phyloP scores from a whole-genome alignment of 768 basidiomycete species.

The Candolleomyces aberdarensis region DNA sequence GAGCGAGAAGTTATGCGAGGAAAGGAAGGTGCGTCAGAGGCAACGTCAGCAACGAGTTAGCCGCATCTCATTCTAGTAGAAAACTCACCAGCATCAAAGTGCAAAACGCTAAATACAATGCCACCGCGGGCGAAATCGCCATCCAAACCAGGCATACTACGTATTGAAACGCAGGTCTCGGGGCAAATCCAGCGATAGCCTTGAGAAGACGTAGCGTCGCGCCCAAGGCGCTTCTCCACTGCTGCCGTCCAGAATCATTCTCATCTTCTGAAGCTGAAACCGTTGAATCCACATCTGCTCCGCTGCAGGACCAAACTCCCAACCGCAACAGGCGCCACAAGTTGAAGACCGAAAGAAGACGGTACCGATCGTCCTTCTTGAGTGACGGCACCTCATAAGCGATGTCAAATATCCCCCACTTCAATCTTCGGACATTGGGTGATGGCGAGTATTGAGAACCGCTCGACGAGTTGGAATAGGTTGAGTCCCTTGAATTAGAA shows the following conservation, averaged over 20 bases:
- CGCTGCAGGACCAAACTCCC: too few species aligned
- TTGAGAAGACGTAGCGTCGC: slow-evolving; percentile 16
- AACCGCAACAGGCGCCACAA: too few species aligned
- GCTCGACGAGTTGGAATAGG: not conserved
- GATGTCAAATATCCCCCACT: slow-evolving; percentile 34
- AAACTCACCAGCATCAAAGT: slow-evolving; percentile 30
- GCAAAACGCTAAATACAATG: slow-evolving; percentile 29
- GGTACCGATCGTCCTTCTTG: not conserved
- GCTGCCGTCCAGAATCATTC: not conserved
- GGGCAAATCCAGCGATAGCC: slow-evolving; percentile 21
- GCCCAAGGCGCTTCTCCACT: not conserved
- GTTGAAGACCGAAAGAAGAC: too few species aligned
- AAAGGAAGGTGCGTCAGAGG: not conserved
- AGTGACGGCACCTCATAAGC: slow-evolving; percentile 22
- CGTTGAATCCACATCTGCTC: too few species aligned
- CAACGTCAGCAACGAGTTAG: not conserved
- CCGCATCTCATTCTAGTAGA: slow-evolving; percentile 8
- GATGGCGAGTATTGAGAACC: not conserved
- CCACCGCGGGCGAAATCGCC: slow-evolving; percentile 29
- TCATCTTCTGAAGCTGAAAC: too few species aligned
- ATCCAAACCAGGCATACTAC: slow-evolving; percentile 27
- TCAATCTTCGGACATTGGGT: slow-evolving; percentile 16
- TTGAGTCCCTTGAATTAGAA: not conserved
- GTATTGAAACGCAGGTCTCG: slow-evolving; percentile 19
- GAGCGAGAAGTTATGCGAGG: not conserved